These are phyloP conservation scores for Sphagnurus paluster DNA, from an alignment of 1,284 basidiomycete species.

Conservation along the genomic window DNA sequence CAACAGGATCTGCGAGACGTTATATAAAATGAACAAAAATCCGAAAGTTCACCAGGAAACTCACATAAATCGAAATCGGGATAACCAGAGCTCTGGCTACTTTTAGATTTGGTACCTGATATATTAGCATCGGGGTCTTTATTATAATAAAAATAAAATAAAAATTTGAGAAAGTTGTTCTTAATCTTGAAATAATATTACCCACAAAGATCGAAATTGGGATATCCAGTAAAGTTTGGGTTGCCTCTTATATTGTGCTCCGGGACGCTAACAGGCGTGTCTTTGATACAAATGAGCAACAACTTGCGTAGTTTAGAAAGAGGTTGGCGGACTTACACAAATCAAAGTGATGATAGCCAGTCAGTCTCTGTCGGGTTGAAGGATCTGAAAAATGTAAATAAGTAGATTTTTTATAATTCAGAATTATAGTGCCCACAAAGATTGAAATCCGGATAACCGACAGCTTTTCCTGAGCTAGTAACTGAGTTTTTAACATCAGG, in stretches of 20 bases:
- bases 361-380: no score
- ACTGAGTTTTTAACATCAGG: background rate
- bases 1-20: background rate
- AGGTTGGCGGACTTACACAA: no score
- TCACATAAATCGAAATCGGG: slow-evolving; percentile 35
- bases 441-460: slow-evolving; percentile 4
- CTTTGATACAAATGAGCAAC: no score
- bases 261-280: no score
- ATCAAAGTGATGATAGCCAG: no score
- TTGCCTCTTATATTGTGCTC: no score
- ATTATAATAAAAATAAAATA: slow-evolving; percentile 2
- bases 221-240: slow-evolving; percentile 37
- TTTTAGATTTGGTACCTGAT: no score
- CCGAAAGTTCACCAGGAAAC: slow-evolving; percentile 13
- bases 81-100: no score
- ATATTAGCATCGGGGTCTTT: background rate
- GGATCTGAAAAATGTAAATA: background rate
- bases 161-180: background rate
- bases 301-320: no score
- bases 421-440: background rate
- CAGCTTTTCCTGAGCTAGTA: background rate
- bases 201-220: slow-evolving; percentile 14
- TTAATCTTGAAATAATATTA: background rate
- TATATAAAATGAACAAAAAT: background rate
- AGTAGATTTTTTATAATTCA: background rate